A percentile compares a stretch with the other conserved stretches of the same genome.
Conservation (phyloP, 129 eudicot species). For the Helianthus tuberosus region DNA sequence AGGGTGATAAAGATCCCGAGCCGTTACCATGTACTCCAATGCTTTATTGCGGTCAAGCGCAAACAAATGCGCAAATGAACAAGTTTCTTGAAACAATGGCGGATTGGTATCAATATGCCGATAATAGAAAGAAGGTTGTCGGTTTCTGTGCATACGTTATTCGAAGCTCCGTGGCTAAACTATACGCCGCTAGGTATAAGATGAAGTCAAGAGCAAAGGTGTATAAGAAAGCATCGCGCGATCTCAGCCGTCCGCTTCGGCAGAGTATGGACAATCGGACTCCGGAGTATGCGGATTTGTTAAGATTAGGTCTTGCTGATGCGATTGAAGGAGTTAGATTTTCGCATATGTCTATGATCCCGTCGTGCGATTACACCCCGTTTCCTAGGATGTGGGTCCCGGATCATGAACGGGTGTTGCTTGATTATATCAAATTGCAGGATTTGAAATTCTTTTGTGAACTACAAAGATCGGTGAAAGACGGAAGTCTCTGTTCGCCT, state of each 20-base stretch:
- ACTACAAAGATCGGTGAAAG: constrained; percentile 59
- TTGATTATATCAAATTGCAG: constrained; percentile 66
- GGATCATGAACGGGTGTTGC: constrained; percentile 75
- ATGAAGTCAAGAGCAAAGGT: constrained; percentile 95
- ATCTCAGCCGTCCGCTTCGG: constrained; percentile 82
- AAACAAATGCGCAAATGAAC: constrained; percentile 93
- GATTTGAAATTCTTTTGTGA: constrained; percentile 71
- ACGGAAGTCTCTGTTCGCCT: constrained; percentile 59
- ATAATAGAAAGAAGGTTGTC: constrained; percentile 85
- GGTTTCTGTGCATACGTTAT: constrained; percentile 83
- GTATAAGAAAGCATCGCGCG: constrained; percentile 76
- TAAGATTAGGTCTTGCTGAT: constrained; percentile 90
- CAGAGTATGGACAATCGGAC: constrained; percentile 60
- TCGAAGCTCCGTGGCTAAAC: constrained; percentile 80
- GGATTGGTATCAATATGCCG: constrained; percentile 96
- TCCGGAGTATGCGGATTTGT: constrained; percentile 79
- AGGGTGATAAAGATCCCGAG: constrained; percentile 94
- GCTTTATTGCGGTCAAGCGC: constrained; percentile 97
- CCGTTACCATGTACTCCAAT: constrained; percentile 94
- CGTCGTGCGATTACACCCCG: constrained; percentile 85
- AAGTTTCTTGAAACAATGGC: constrained; percentile 91
- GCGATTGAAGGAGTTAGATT: constrained; percentile 85
- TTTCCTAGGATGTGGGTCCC: constrained; percentile 88
- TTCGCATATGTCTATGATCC: constrained; percentile 78
- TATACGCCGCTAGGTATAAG: constrained; percentile 93